Base-by-base conservation (phyloP, 2,329 filamentous ascomycete genomes). In the Sordariomycetes sp. region DNA sequence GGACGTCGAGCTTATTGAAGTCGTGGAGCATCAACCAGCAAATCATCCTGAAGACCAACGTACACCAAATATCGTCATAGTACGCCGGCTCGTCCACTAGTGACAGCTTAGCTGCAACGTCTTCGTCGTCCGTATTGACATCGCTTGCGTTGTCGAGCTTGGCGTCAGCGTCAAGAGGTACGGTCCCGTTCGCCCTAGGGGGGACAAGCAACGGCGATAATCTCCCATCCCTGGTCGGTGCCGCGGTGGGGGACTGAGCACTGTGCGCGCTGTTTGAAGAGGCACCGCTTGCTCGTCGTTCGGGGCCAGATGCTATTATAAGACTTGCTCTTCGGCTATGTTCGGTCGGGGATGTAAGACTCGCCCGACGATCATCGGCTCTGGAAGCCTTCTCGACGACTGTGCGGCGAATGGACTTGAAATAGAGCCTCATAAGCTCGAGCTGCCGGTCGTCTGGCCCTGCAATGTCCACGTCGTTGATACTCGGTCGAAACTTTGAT, bases 21-120 rank as follows among this genome's bases (percentile, higher is more conserved):
- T 75, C 68, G 43, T 76, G 70, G 39, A 75, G 50, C 51, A 69
- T 58, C 34, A 75, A 49, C 72, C 70, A 75, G 46, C 70, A 74
- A 17, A 75, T 56, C 71, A 75, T 75, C 18, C 70, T 54, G 40
- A 75, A 70, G 4, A 74, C 58, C 14, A 75, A 51, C 7, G 64
- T 66, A 42, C 67, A 69, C 70, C 70, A 75, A n/a, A 72, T 61
- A 7, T 63, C 57, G 28, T 61, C 57, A 28, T 57, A 50, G n/a
- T 47, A 48, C 10, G 48, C 50, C 5, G 40, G 35, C 32, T 50
- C 38, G 3, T 45, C 35, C 15, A 24, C 32, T 8, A 34, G 14
- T 17, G 28, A 5, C 8, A n/a, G n/a, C n/a, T n/a, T n/a, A n/a
- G n/a, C n/a, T n/a, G n/a, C n/a, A n/a, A n/a, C n/a, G n/a, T n/a